Percentiles rank a stretch among this genome's conserved stretches.
These are phyloP conservation scores for Euptelea pleiosperma DNA, from an alignment of 164 flowering plant species.

Conservation along the genomic window DNA sequence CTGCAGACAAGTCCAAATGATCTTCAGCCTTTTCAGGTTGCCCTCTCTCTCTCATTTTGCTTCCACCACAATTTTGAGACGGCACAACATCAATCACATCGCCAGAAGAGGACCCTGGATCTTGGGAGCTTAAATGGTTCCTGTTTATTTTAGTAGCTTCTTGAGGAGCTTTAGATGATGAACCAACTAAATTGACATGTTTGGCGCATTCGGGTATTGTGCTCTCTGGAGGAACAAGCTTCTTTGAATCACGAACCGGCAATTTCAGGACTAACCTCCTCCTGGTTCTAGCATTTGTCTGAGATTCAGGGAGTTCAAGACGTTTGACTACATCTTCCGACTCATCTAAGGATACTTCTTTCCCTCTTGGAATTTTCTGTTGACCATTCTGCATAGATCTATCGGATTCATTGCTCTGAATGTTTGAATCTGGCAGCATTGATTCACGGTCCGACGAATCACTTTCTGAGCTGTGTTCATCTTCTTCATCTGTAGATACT, in stretches of 20 bases:
- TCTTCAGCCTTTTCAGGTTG: constrained; percentile 20
- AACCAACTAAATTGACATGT: constrained; percentile 25
- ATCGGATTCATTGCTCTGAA: constrained; percentile 63
- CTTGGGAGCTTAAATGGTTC: constrained; percentile 19
- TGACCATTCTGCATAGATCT: constrained; percentile 33
- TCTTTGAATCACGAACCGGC: constrained; percentile 55
- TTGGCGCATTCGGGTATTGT: constrained; percentile 7
- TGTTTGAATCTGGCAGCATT: constrained; percentile 35
- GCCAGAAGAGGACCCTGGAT: constrained; percentile 25
- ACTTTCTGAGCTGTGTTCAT: constrained; percentile 52
- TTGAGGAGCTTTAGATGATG: constrained; percentile 37
- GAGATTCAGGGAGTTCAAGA: constrained; percentile 34
- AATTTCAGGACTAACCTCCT: constrained; percentile 72
- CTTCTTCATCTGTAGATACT: constrained; percentile 67
- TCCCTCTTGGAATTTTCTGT: constrained; percentile 45
- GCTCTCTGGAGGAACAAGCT: constrained; percentile 22
- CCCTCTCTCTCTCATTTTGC: constrained; percentile 13
- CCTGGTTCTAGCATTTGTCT: constrained; percentile 34
- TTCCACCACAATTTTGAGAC: constrained; percentile 11
- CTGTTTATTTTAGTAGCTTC: constrained; percentile 20
- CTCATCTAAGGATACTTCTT: constrained; percentile 40
- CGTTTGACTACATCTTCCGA: constrained; percentile 28
- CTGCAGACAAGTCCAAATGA: constrained; percentile 35
- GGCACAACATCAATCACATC: constrained; percentile 10
- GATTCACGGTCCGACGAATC: constrained; percentile 74